Base-by-base conservation (phyloP, 2,329 filamentous ascomycete genomes). In the Fusarium scirpi region DNA sequence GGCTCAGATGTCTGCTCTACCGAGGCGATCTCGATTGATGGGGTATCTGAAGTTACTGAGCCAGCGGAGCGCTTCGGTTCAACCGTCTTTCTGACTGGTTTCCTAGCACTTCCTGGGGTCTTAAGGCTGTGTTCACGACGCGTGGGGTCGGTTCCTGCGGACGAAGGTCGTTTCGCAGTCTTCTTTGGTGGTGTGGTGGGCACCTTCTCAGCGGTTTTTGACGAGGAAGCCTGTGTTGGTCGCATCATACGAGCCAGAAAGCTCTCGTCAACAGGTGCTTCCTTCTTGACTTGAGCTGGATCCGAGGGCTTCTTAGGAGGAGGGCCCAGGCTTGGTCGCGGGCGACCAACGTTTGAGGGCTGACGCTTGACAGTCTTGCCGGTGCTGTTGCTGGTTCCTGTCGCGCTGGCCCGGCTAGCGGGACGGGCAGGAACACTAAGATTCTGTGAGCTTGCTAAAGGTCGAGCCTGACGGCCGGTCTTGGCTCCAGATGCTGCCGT, bases 241-340 rank as follows among this genome's bases (percentile, higher is more conserved):
- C 92, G 85, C 89, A 91, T 94, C 92, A 94, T 94, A 55, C 92
- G 88, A n/a, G 91, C 91, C 27, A 94, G 81, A 80, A 94, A 94
- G 16, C 89, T 81, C 70, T 92, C 90, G 69, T 93, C 90, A 2
- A 91, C 84, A 20, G 86, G 86, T 48, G 83, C 84, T 27, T 86
- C 82, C 65, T 84, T 83, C 72, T 85, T 86, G 9, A 86, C 81
- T 12, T 83, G 77, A 16, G 63, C 22, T 1, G 57, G 58, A 18
- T 70, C 58, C 5, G 69, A 25, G 5, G 64, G 41, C 69, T 87
- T 89, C 78, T 88, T 90, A 5, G 88, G 86, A 10, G 88, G 87
- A 4, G 83, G 86, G 3, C 87, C 88, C 20, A 90, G 70, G 71
- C 87, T 89, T 5, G 87, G 85, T 45, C 85, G 80, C 29, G 82